A percentile compares a stretch with the other conserved stretches of the same genome.
Conservation (phyloP, 345 rosid species). For the Carallia pectinifolia region DNA sequence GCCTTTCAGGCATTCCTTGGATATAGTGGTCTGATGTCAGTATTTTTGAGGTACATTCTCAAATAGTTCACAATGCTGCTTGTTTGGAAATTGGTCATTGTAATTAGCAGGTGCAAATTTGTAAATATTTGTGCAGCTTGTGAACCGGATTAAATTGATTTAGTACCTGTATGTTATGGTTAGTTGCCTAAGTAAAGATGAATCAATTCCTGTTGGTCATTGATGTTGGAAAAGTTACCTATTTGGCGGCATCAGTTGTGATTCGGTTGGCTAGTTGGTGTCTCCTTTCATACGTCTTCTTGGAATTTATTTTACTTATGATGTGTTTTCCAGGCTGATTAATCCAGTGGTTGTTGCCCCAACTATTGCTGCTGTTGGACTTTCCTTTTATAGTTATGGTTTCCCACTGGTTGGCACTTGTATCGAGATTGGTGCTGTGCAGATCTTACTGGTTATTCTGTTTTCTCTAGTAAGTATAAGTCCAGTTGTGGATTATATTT, state of each 20-base stretch:
- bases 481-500: neutral
- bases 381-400: conserved; percentile 91
- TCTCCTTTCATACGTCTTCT: neutral
- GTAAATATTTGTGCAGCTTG: neutral
- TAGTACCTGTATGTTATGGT: neutral
- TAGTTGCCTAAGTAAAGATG: neutral
- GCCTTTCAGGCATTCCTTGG: conserved; percentile 86
- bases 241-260: neutral
- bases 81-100: conserved; percentile 4
- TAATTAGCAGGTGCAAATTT: neutral
- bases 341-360: conserved; percentile 99
- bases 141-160: neutral
- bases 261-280: neutral
- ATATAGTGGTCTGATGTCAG: conserved; percentile 83
- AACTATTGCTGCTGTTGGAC: conserved; percentile 97
- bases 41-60: conserved; percentile 52
- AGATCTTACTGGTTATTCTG: conserved; percentile 73
- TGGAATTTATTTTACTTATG: neutral
- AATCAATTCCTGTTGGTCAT: conserved; percentile 1
- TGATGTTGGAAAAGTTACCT: neutral
- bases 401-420: conserved; percentile 89
- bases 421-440: conserved; percentile 82
- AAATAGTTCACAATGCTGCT: neutral
- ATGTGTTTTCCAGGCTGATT: conserved; percentile 57
- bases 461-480: conserved; percentile 85